These are phyloP conservation scores for Grigorovia humatica DNA, from an alignment of 805 yeast species.

Conservation along the genomic window DNA sequence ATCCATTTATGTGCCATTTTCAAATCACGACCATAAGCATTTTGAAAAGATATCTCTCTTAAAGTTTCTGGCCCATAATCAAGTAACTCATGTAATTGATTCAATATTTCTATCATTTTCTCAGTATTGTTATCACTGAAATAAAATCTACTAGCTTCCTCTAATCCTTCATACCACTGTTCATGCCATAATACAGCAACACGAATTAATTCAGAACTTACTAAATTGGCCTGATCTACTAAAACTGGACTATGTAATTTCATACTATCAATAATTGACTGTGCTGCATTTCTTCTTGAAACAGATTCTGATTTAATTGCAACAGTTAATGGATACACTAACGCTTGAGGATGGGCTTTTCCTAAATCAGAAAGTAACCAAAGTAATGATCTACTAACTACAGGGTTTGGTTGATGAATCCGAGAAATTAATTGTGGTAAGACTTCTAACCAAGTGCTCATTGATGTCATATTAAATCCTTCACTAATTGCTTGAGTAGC, in stretches of 20 bases:
- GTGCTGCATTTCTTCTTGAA: slow-evolving; percentile 83
- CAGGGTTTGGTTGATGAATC: slow-evolving; percentile 87
- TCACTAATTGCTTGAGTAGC: slow-evolving; percentile 85
- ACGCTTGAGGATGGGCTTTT: slow-evolving; percentile 92
- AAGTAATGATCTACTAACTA: slow-evolving; percentile 69
- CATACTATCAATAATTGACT: slow-evolving; percentile 85
- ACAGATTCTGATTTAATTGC: slow-evolving; percentile 90
- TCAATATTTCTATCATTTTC: slow-evolving; percentile 84
- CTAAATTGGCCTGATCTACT: slow-evolving; percentile 88
- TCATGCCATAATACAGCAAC: slow-evolving; percentile 97
- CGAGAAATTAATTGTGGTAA: slow-evolving; percentile 93
- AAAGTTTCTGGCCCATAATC: slow-evolving; percentile 85
- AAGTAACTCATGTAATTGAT: slow-evolving; percentile 78
- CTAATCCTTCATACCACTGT: slow-evolving; percentile 95
- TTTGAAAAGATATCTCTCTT: slow-evolving; percentile 84
- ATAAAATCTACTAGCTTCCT: slow-evolving; percentile 88
- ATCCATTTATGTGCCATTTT: slow-evolving; percentile 93
- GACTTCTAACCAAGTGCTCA: slow-evolving; percentile 92
- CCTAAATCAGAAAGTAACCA: slow-evolving; percentile 81
- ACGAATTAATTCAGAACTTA: slow-evolving; percentile 85
- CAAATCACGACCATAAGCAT: slow-evolving; percentile 87
- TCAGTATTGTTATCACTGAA: slow-evolving; percentile 93
- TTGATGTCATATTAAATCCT: slow-evolving; percentile 79
- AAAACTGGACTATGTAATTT: slow-evolving; percentile 72
- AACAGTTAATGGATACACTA: slow-evolving; percentile 90